Percentiles rank a stretch among this genome's conserved stretches.
Evolutionary conservation across 2,329 filamentous ascomycete genomes (phyloP).

Genomic region (Aspergillus fumigatiaffinis): DNA sequence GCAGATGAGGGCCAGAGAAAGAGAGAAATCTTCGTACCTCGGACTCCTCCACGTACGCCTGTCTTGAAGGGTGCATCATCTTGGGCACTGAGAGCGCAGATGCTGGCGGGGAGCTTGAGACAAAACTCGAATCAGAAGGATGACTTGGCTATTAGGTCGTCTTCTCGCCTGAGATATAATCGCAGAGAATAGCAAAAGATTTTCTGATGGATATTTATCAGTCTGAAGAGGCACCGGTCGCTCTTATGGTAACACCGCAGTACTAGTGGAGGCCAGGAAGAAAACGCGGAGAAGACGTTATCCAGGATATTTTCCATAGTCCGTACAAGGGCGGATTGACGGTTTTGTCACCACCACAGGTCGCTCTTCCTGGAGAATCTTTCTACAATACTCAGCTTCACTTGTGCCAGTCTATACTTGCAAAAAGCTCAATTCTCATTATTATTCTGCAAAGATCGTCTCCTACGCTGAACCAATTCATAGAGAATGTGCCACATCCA

Average conservation of each 20-base stretch:
- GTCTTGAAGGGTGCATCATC: constrained; percentile 78
- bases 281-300: not conserved
- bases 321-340: not conserved
- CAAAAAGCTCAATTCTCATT: not conserved
- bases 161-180: not conserved
- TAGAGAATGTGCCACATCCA: not conserved
- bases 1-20: constrained; percentile 1
- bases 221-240: not conserved
- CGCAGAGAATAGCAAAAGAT: not conserved
- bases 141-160: not conserved
- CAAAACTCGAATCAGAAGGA: not conserved
- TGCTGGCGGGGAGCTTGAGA: constrained; percentile 7
- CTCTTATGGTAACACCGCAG: not conserved
- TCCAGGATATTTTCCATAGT: not conserved
- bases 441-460: not conserved
- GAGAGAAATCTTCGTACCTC: constrained; percentile 53
- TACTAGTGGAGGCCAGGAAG: not conserved
- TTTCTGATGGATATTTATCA: not conserved
- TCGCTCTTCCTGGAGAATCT: not conserved
- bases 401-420: too few species aligned
- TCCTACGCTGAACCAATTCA: not conserved
- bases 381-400: not conserved
- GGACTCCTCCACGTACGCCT: constrained; percentile 88
- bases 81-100: constrained; percentile 25
- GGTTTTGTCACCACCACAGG: not conserved